Base-by-base conservation (phyloP, 345 rosid species). In the Ailanthus altissimus region DNA sequence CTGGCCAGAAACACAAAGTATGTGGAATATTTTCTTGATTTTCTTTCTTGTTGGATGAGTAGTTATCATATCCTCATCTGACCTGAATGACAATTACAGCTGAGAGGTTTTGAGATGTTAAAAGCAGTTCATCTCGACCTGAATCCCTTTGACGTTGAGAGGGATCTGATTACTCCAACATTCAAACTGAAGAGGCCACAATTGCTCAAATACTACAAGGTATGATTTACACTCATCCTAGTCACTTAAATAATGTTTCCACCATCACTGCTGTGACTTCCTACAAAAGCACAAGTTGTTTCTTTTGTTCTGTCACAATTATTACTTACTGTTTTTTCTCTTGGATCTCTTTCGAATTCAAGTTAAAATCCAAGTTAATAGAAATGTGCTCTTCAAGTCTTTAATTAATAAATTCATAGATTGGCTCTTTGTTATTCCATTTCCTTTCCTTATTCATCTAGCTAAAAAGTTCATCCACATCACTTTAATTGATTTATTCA, bases 101-200 rank as follows among this genome's bases (percentile, higher is more conserved):
- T 93, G 25, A 87, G 86, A 79, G 98, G 99, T 75, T 95, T 95
- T 74, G 99, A 95, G 84, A 82, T 90, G 97, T 75, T 95, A 26
- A 96, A 91, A 81, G 98, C 93, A 1, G 86, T 92, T 70, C 84
- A 93, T 78, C 79, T 96, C 86, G 99, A 93, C 77, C 93, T 97
- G 21, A 84, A 53, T 57, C 94, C 84, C 11, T 93, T 96, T 73
- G 94, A 92, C 83, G 90, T 96, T 51, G 98, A 88, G 77, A 86
- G 95, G 83, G 96, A 93, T 77, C 82, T 96, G 78, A 74, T 93
- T 73, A 96, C 97, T 42, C 98, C 98, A 43, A 93, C 99, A 14
- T 90, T 90, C 75, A 96, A 96, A 80, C 72, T 93, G 73, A 96
- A 93, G 87, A 91, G 99, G 81, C 97, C 99, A 5, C 97, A 96